Conservation (phyloP, 352 stramenopile genomes). For the Phytopythium sindhum region DNA sequence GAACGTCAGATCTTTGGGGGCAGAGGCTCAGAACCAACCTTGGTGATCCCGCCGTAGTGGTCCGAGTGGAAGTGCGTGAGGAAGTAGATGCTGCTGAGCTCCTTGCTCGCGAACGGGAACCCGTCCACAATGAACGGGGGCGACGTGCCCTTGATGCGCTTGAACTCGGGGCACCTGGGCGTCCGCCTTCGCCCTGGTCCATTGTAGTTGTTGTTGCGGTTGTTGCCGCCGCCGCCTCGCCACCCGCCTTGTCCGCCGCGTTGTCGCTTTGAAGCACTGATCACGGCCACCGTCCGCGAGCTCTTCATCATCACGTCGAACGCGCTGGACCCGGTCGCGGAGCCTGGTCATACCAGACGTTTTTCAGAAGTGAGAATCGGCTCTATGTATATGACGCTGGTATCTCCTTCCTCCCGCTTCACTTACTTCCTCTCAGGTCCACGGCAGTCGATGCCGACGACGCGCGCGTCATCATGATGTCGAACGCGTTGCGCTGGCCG, state of each 20-base stretch:
- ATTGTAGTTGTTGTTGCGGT: constrained; percentile 13
- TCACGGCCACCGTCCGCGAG: constrained; percentile 55
- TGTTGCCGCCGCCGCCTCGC: constrained; percentile 14
- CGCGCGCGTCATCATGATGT: constrained; percentile 48
- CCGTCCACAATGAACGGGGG: constrained; percentile 87
- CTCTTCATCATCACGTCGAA: constrained; percentile 85
- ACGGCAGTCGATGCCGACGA: constrained; percentile 15
- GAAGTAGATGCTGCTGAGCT: constrained; percentile 90
- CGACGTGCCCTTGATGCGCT: constrained; percentile 71
- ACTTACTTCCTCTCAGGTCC: neutral
- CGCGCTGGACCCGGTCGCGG: constrained; percentile 37
- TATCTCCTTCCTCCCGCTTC: too few species aligned
- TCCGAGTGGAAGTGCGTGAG: constrained; percentile 98
- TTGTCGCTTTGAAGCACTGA: constrained; percentile 24
- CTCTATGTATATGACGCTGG: too few species aligned
- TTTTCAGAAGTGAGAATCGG: too few species aligned
- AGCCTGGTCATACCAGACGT: neutral
- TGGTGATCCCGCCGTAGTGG: constrained; percentile 93
- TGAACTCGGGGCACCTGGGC: constrained; percentile 67
- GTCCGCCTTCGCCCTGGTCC: neutral
- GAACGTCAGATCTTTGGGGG: neutral
- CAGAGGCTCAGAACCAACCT: constrained; percentile 19
- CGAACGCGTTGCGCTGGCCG: constrained; percentile 37
- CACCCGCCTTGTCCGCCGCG: constrained; percentile 24
- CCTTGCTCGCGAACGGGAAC: constrained; percentile 75